These are phyloP conservation scores for Fusarium sp. DNA, from an alignment of 2,329 filamentous ascomycete genomes.

Conservation along the genomic window DNA sequence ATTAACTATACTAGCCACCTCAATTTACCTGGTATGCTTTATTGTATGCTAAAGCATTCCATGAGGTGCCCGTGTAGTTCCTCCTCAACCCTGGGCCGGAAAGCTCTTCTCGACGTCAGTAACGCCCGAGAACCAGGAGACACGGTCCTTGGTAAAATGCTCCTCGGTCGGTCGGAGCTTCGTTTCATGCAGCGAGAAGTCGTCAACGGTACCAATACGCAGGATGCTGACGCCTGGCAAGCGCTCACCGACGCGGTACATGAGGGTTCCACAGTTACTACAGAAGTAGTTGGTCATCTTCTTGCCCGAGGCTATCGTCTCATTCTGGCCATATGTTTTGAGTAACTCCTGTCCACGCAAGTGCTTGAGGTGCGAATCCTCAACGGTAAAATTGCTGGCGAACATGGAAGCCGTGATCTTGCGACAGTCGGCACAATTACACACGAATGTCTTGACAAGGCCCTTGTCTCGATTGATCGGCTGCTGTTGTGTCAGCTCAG, in stretches of 20 bases:
- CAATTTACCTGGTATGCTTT: no score
- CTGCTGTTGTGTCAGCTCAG: neutral
- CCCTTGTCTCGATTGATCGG: slow-evolving; percentile 37
- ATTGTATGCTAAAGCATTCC: neutral
- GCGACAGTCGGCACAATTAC: slow-evolving; percentile 70
- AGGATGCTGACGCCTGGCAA: neutral
- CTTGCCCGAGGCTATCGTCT: slow-evolving; percentile 54
- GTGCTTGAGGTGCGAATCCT: slow-evolving; percentile 58
- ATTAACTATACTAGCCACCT: neutral
- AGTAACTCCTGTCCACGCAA: slow-evolving; percentile 64
- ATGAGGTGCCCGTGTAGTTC: no score
- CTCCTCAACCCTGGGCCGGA: neutral
- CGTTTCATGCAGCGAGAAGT: neutral
- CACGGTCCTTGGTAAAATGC: neutral
- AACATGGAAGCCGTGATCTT: slow-evolving; percentile 74
- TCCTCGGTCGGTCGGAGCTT: neutral
- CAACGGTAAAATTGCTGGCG: slow-evolving; percentile 67
- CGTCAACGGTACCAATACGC: neutral
- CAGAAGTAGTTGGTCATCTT: slow-evolving; percentile 4
- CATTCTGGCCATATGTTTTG: slow-evolving; percentile 57
- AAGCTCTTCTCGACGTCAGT: neutral
- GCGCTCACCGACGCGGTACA: neutral
- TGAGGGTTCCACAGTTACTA: neutral
- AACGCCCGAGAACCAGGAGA: neutral
- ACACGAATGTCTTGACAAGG: slow-evolving; percentile 64